Conservation (phyloP, 2,329 filamentous ascomycete genomes). For the Calonectria hawksworthii region DNA sequence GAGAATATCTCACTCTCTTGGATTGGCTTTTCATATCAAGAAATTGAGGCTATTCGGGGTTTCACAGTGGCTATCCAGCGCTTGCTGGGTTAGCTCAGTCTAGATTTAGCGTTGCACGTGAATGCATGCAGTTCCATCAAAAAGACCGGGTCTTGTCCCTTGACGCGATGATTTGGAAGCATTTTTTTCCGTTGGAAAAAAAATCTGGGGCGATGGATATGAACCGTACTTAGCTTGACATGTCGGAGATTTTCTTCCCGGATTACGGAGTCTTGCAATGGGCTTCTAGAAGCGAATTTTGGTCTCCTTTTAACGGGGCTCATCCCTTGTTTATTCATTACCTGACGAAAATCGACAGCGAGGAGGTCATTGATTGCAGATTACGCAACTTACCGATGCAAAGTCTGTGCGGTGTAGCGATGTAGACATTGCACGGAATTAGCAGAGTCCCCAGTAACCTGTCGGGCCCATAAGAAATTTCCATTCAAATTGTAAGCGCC, state of each 20-base stretch:
- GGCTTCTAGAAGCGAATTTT: background rate
- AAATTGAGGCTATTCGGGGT: constrained; percentile 14
- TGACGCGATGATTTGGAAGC: background rate
- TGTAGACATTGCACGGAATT: background rate
- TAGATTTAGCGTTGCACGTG: constrained; percentile 1
- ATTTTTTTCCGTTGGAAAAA: background rate
- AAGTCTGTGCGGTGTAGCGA: background rate
- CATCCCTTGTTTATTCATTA: background rate
- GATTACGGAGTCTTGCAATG: background rate
- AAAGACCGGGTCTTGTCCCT: background rate
- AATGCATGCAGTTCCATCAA: background rate
- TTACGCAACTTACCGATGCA: background rate
- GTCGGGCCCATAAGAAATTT: background rate
- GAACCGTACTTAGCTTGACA: background rate
- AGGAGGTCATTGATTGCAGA: too few species aligned
- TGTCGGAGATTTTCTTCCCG: background rate
- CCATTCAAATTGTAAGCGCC: background rate
- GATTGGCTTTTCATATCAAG: background rate
- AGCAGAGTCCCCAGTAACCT: too few species aligned
- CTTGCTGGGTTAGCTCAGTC: background rate
- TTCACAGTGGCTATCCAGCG: background rate
- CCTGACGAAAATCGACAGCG: background rate
- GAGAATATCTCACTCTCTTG: background rate
- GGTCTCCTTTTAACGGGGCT: background rate
- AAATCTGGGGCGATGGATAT: constrained; percentile 7